Percentiles rank a stretch among this genome's conserved stretches.
Evolutionary conservation across 352 stramenopile genomes (phyloP).

Genomic region (Pythium aristosporum): DNA sequence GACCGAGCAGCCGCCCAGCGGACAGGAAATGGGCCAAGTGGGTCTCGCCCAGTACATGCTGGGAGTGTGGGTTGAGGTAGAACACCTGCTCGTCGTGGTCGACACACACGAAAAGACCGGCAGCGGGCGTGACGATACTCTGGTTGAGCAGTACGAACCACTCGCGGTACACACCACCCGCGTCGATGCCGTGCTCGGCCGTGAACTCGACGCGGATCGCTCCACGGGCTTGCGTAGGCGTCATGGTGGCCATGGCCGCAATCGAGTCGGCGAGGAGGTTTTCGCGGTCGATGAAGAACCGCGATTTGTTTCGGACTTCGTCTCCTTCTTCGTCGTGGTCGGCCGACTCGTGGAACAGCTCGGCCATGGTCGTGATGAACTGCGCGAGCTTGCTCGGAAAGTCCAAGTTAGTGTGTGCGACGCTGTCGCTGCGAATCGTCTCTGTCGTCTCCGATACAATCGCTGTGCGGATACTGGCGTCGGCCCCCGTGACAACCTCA

Average conservation of each 20-base stretch:
- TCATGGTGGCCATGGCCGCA: slow-evolving; percentile 2
- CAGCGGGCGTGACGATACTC: slow-evolving; percentile 31
- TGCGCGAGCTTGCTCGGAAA: slow-evolving; percentile 22
- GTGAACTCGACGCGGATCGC: slow-evolving; percentile 64
- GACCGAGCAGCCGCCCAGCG: slow-evolving; percentile 51
- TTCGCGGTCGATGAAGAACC: slow-evolving; percentile 14
- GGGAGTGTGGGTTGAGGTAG: slow-evolving; percentile 40
- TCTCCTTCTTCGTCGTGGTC: background rate
- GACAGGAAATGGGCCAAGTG: slow-evolving; percentile 69
- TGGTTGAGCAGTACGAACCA: slow-evolving; percentile 75
- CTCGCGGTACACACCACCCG: slow-evolving; percentile 72
- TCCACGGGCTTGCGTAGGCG: background rate
- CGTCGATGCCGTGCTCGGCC: slow-evolving; percentile 64
- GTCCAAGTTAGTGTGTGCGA: slow-evolving; percentile 1
- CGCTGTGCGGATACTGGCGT: slow-evolving; percentile 3
- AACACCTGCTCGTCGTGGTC: slow-evolving; percentile 49
- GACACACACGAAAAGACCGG: slow-evolving; percentile 44
- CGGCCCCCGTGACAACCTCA: background rate
- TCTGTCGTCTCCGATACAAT: background rate
- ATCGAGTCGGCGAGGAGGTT: slow-evolving; percentile 17
- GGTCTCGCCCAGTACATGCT: slow-evolving; percentile 52
- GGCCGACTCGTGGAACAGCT: slow-evolving; percentile 2
- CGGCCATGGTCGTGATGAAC: slow-evolving; percentile 13
- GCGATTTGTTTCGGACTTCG: background rate
- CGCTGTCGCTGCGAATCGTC: background rate